phyloP scores from a whole-genome alignment of 441 rosid species.

The Arabidopsis lyrata region DNA sequence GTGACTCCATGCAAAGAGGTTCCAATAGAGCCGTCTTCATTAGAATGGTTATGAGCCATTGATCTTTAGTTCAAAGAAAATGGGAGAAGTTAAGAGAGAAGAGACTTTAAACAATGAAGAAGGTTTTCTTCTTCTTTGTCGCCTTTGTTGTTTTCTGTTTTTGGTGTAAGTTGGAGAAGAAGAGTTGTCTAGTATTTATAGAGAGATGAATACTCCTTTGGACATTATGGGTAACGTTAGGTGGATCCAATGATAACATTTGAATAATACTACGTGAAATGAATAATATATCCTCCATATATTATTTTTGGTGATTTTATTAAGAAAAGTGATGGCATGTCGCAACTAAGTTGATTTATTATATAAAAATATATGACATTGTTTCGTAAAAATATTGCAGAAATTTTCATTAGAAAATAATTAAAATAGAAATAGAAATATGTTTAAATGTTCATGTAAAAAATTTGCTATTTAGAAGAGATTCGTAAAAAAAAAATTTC shows the following conservation, averaged over 20 bases:
- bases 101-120: conserved; percentile 1
- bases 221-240: conserved; percentile 28
- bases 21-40: conserved; percentile 40
- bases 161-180: conserved; percentile 35
- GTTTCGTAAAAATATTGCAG: too few species aligned
- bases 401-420: too few species aligned
- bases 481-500: too few species aligned
- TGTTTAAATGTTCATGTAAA: too few species aligned
- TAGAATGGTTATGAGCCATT: conserved; percentile 30
- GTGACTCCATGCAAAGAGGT: conserved; percentile 45
- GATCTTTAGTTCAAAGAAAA: conserved; percentile 20
- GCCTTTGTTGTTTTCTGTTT: conserved; percentile 8
- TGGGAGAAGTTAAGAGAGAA: conserved; percentile 7
- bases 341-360: too few species aligned
- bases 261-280: conserved; percentile 5
- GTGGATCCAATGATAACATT: conserved; percentile 9
- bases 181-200: conserved; percentile 29
- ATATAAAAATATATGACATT: too few species aligned
- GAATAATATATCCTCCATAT: too few species aligned
- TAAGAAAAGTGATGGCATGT: too few species aligned
- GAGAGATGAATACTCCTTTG: background rate
- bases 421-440: too few species aligned
- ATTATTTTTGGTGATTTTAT: too few species aligned
- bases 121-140: conserved; percentile 10
- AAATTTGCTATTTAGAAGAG: too few species aligned